Base-by-base conservation (phyloP, 495 filamentous ascomycete species). In the Neurospora sp. region DNA sequence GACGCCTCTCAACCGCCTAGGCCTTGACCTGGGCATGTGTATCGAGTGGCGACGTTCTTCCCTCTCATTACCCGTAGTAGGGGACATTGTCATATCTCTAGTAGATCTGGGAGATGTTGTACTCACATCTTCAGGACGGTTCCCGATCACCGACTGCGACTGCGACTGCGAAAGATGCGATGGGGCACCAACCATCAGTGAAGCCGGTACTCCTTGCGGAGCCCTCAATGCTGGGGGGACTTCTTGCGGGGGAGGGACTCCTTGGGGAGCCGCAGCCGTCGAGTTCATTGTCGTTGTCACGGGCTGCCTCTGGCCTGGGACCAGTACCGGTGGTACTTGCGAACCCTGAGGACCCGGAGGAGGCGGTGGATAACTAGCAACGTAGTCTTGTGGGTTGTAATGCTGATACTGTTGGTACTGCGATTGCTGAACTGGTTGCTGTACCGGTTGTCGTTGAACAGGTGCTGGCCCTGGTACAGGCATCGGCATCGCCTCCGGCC, bases 51-150 rank as follows among this genome's bases (percentile, higher is more conserved):
- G 20, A 1, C 10, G 38, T 17, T 44, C 42, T 39, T 78, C 78
- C 78, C 79, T 78, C 65, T 73, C 74, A 71, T 45, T 40, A 40
- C 70, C 75, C 44, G 70, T 37, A 37, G 40, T 40, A 70, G 20
- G 74, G 69, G 72, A 73, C 72, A 48, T 70, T 72, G 70, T 1
- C 53, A 73, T 68, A 73, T 38, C 70, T 74, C 77, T 73, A 73
- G 70, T 73, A 73, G 70, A 53, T 76, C 72, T 75, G 75, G 75
- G 75, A 77, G 78, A 81, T 77, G n/a, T 76, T 76, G 12, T 65
- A 82, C 80, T 82, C 80, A 82, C 80, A 80, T 82, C 74, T 77
- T 79, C 78, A 76, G 77, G 77, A 41, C 77, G 69, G 74, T 75
- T 75, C 69, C 31, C 31, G 68, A 42, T 65, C 12, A 65, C 53